Evolutionary conservation across 2,329 filamentous ascomycete genomes (phyloP), one percentile per base, ranked within the genome.

Genomic region (Elsinoe batatas): DNA sequence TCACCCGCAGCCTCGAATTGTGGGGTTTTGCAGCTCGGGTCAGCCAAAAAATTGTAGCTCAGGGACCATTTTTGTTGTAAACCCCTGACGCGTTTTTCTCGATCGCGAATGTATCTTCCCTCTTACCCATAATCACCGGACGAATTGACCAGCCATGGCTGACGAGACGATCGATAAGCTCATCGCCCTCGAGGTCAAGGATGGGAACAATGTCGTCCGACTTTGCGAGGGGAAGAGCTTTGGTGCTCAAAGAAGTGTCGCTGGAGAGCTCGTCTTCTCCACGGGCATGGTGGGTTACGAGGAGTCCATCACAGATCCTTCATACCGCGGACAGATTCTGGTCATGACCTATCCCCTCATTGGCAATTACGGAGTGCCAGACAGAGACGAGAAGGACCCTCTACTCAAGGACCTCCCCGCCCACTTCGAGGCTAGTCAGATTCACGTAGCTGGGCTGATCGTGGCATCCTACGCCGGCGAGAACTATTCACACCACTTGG

Each of bases 271-370:
- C 70, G 93, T 98, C 74, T 98, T 98, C 77, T 91, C 97, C 80
- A 98, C 93, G 57, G 93, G 93, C 73, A 95, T 97, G 91, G 93
- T 97, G 64, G 93, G 93, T 68, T 98, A 98, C 71, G 91, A 93
- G 40, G 93, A 98, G 78, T 94, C 86, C 47, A 79, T 93, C 64
- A 91, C 88, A 59, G 88, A 93, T 68, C 88, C 88, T 62, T 91
- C 88, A 50, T 91, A 93, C 73, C 85, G 87, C 50, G 88, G 88
- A 60, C 91, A 98, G 76, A 95, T 98, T 64, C 80, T 98, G 64
- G 91, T 97, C 72, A 84, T 97, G 67, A 98, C 91, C 54, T 96
- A 95, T 71, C 93, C 91, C 58, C 79, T 97, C 37, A 87, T 95
- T 58, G 91, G 91, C 71, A 98, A 97, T 78, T 98, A 98, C 75